Evolutionary conservation across 1,284 basidiomycete genomes (phyloP), one percentile per base, ranked within the genome.

Genomic region (Hemileia vastatrix): DNA sequence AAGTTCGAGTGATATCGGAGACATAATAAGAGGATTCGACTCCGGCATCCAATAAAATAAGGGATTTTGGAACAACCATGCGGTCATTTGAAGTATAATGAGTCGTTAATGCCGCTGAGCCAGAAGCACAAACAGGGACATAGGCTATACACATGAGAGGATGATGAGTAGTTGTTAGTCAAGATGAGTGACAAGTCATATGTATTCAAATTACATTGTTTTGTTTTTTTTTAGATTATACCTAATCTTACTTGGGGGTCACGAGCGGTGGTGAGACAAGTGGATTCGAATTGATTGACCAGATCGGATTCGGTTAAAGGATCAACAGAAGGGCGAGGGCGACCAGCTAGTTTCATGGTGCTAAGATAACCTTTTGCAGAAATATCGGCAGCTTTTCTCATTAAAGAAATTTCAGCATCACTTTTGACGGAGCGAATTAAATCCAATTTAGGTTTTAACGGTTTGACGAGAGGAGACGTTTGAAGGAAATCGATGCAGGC

Each of bases 1-100:
- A 63, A n/a, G 60, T 49, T 24, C 60, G 60, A 9, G 60, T 63
- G 53, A 63, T 63, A 24, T 63, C 60, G 23, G 60, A 51, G 23
- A 57, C 33, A 43, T 63, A 63, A 19, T 50, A 48, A 27, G 53
- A 47, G 47, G 50, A 57, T 45, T 63, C 60, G 31, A 49, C 51
- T 49, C 60, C 60, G 9, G 91, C 92, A 68, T 96, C 92, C 62
- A 95, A 83, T 6, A 95, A 80, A 4, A 95, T 81, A 66, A 92
- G 78, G 68, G 95, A 90, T n/a, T 80, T 83, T 2, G 83, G 77
- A 45, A 81, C 79, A 5, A 92, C 77, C 31, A 86, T 71, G 64
- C 88, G 87, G 74, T 93, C 86, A 74, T 95, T 95, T 31, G 85
- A 81, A 0, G 90, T 93, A 72, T 95, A 95, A 70, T 96, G 92